Conservation (phyloP, 2,329 filamentous ascomycete species). For the Trichoderma citrinoviride region DNA sequence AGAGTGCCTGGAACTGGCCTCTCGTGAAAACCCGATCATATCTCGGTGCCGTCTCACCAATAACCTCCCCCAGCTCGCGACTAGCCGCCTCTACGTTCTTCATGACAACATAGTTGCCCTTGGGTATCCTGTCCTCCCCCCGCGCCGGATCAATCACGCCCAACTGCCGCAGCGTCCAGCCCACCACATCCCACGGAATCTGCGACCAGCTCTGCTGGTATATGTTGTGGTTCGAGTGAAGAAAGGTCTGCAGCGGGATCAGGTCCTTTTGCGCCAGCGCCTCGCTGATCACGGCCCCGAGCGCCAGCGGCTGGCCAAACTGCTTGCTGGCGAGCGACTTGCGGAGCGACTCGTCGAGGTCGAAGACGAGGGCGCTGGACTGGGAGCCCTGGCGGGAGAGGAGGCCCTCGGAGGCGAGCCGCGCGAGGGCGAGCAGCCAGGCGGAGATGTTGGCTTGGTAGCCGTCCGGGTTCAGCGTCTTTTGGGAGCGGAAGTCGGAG, state of each 20-base stretch:
- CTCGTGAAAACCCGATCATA: constrained; percentile 68
- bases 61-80: constrained; percentile 50
- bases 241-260: constrained; percentile 68
- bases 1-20: constrained; percentile 59
- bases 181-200: constrained; percentile 63
- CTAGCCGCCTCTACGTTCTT: constrained; percentile 60
- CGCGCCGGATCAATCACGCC: constrained; percentile 54
- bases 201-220: constrained; percentile 68
- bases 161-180: constrained; percentile 71
- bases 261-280: constrained; percentile 67
- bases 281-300: constrained; percentile 76
- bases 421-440: constrained; percentile 73
- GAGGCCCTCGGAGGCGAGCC: constrained; percentile 62
- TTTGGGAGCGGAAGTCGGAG: constrained; percentile 77
- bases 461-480: constrained; percentile 77
- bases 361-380: constrained; percentile 51
- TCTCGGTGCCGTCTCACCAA: constrained; percentile 44
- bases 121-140: constrained; percentile 55
- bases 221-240: constrained; percentile 63
- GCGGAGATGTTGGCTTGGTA: constrained; percentile 76
- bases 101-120: constrained; percentile 64
- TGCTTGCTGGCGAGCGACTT: constrained; percentile 71
- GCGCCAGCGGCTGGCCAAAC: constrained; percentile 75
- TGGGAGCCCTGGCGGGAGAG: constrained; percentile 42
- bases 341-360: constrained; percentile 61